Evolutionary conservation across 352 stramenopile species (phyloP).

Genomic region (Globisporangium paddicum): DNA sequence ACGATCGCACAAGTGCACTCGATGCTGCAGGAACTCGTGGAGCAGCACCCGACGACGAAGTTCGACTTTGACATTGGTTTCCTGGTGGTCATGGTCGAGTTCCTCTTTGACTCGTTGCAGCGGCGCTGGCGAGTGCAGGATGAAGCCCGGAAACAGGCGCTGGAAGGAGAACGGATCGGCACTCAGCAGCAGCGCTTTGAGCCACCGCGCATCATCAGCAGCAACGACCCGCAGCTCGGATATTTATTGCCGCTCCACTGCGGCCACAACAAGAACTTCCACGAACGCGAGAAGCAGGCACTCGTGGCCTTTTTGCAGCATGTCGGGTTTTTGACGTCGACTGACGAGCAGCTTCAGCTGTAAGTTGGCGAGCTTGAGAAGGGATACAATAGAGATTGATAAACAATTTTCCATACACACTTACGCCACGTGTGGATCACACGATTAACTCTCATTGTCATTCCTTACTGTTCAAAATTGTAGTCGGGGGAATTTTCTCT

Average conservation of each 20-base stretch:
- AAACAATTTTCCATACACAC: background rate
- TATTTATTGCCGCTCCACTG: slow-evolving; percentile 71
- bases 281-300: slow-evolving; percentile 63
- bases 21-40: slow-evolving; percentile 43
- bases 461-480: slow-evolving; percentile 10
- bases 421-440: background rate
- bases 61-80: slow-evolving; percentile 77
- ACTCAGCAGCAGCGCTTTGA: slow-evolving; percentile 1
- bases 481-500: background rate
- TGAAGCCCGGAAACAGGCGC: slow-evolving; percentile 10
- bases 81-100: slow-evolving; percentile 72
- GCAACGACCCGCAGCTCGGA: slow-evolving; percentile 32
- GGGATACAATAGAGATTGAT: background rate
- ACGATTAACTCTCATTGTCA: background rate
- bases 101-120: slow-evolving; percentile 60
- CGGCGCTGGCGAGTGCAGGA: slow-evolving; percentile 49
- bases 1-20: slow-evolving; percentile 49
- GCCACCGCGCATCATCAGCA: slow-evolving; percentile 29
- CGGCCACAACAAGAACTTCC: slow-evolving; percentile 84
- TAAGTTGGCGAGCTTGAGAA: background rate
- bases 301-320: slow-evolving; percentile 54
- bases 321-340: slow-evolving; percentile 26
- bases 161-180: slow-evolving; percentile 2
- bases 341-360: background rate
- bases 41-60: slow-evolving; percentile 54